Percentiles rank a stretch among this genome's conserved stretches.
phyloP scores from a whole-genome alignment of 306 rosid species.

The Potentilla sterilis region DNA sequence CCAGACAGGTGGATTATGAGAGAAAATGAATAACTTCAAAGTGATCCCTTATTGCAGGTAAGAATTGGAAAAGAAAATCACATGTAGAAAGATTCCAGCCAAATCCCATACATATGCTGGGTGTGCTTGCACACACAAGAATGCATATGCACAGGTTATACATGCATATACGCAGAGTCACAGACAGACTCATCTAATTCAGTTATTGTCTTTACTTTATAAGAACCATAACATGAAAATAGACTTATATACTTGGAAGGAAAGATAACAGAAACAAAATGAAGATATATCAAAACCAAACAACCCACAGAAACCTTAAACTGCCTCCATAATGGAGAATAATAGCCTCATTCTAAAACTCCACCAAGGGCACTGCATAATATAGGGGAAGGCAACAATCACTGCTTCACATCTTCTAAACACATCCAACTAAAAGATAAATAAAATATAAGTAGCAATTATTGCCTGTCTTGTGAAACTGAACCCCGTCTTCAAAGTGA shows the following conservation, averaged over 20 bases:
- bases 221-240: not conserved
- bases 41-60: not conserved
- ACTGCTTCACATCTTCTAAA: constrained; percentile 38
- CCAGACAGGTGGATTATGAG: constrained; percentile 1
- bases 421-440: constrained; percentile 38
- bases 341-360: constrained; percentile 2
- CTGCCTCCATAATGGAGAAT: constrained; percentile 6
- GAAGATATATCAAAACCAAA: not conserved
- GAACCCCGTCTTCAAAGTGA: constrained; percentile 80
- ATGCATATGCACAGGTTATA: not conserved
- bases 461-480: constrained; percentile 91
- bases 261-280: not conserved
- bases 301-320: constrained; percentile 11
- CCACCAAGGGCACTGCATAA: constrained; percentile 7
- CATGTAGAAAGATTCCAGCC: not conserved
- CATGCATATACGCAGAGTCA: not conserved
- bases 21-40: not conserved
- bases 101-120: not conserved
- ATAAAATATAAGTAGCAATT: constrained; percentile 66
- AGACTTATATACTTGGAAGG: too few species aligned
- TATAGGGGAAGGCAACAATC: constrained; percentile 27
- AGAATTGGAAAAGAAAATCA: not conserved
- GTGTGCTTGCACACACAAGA: not conserved
- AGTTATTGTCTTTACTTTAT: not conserved
- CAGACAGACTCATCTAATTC: not conserved